Evolutionary conservation across 2,329 filamentous ascomycete genomes (phyloP), one percentile per base, ranked within the genome.

Genomic region (Aspergillus sp.): DNA sequence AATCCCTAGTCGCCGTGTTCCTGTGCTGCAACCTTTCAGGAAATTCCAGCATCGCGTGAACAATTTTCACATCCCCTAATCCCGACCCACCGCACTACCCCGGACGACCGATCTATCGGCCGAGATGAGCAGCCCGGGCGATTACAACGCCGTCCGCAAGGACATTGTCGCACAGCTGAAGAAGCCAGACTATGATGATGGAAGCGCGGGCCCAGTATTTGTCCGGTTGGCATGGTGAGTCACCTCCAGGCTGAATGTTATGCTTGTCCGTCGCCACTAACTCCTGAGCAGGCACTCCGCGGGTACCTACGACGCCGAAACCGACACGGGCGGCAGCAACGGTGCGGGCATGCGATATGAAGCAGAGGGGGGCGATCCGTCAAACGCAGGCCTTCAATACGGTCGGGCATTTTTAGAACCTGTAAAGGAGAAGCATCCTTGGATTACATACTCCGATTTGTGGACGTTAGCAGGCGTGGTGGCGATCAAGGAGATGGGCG

Each of bases 321-420:
- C 84, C 57, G 82, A 86, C 68, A 88, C 86, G 0, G 86, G 86
- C 38, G 86, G 86, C 39, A 84, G 81, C 25, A 88, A 88, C 70
- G 86, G 86, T 61, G 86, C 86, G 0, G 86, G 85, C 17, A 88
- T 88, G 86, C 81, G 86, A 36, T 88, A 87, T 70, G 85, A 88
- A 75, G 75, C 80, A 23, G 86, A 88, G 75, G 85, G 85, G 60
- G 86, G 84, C 62, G 86, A 88, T 69, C 85, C 86, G 4, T 84
- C 86, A 58, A 88, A 88, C 73, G 85, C 86, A 3, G 86, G 86
- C 17, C 81, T 88, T 8, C 83, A 88, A 66, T 81, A 88, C 70
- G 86, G 85, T 21, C 84, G 86, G 15, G 82, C 84, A 27, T 88
- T 88, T 73, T 81, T 89, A 61, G 86, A 88, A 67, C 84, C 86